Percentiles rank a stretch among this genome's conserved stretches.
Conservation (phyloP, 129 eudicot species). For the Sambucus nigra region DNA sequence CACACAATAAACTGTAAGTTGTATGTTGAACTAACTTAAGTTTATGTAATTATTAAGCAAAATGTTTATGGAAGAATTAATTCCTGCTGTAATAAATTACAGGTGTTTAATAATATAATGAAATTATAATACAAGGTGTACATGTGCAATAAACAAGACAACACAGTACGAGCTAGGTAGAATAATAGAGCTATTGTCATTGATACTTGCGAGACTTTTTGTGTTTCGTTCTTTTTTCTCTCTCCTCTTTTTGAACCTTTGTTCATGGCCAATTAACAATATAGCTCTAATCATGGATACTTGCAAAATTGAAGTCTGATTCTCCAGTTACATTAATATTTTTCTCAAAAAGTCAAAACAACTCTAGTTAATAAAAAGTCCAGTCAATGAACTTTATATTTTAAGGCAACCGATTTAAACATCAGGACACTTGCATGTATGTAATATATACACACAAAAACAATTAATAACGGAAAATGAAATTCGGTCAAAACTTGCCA, state of each 20-base stretch:
- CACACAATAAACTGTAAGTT: not conserved
- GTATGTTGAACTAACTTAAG: not conserved
- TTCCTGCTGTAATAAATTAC: not conserved
- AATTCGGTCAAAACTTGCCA: slow-evolving; percentile 29
- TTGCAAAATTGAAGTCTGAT: no score
- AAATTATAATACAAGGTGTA: not conserved
- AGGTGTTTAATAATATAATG: not conserved
- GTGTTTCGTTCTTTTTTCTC: no score
- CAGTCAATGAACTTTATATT: no score
- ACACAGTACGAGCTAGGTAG: not conserved
- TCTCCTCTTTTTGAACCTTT: no score
- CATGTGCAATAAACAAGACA: not conserved
- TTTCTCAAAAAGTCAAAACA: no score
- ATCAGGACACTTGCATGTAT: no score
- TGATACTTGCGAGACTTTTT: not conserved
- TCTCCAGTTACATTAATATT: no score
- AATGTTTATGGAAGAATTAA: slow-evolving; percentile 1
- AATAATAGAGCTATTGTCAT: slow-evolving; percentile 3
- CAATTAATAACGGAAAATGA: no score
- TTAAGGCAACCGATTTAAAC: no score
- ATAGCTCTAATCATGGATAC: slow-evolving; percentile 4
- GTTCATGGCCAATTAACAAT: no score
- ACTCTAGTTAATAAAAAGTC: no score
- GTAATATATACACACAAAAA: no score
- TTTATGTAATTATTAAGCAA: not conserved